Evolutionary conservation across 2,329 filamentous ascomycete genomes (phyloP).

Genomic region (Trichocomaceae sp.): DNA sequence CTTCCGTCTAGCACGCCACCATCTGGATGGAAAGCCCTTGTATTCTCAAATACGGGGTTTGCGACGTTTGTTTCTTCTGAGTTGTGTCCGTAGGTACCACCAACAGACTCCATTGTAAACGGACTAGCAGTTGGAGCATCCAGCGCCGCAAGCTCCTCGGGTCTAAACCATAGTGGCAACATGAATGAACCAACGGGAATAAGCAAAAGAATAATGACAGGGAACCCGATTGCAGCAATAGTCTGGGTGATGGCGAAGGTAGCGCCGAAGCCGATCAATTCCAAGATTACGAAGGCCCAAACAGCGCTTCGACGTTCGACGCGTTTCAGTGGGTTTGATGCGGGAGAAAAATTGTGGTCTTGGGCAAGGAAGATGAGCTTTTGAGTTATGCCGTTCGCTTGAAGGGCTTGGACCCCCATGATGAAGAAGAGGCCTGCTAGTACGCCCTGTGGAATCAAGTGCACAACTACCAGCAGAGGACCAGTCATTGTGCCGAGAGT

Average conservation of each 20-base stretch:
- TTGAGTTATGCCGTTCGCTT: conserved; percentile 68
- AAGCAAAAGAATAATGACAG: conserved; percentile 63
- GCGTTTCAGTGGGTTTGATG: conserved; percentile 53
- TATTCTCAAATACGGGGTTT: conserved; percentile 6
- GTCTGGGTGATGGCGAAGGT: conserved; percentile 81
- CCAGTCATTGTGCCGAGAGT: conserved; percentile 74
- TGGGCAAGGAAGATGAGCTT: conserved; percentile 65
- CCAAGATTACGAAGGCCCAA: conserved; percentile 64
- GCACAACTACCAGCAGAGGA: conserved; percentile 65
- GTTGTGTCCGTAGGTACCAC: conserved; percentile 51
- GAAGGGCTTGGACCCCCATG: conserved; percentile 73
- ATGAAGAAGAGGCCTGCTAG: conserved; percentile 77
- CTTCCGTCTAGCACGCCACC: conserved; percentile 13
- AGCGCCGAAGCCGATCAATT: conserved; percentile 64
- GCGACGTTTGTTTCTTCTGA: conserved; percentile 19
- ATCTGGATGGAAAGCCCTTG: conserved; percentile 1
- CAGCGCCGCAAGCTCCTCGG: conserved; percentile 55
- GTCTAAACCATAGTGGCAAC: conserved; percentile 55
- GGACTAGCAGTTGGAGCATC: conserved; percentile 69
- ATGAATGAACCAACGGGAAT: conserved; percentile 61
- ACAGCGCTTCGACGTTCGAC: conserved; percentile 58
- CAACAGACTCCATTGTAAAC: conserved; percentile 70
- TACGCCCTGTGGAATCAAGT: conserved; percentile 72
- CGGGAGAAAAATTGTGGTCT: conserved; percentile 56
- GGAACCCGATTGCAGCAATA: conserved; percentile 74